phyloP scores from a whole-genome alignment of 2,329 filamentous ascomycete species.

The Coniella lustricola region DNA sequence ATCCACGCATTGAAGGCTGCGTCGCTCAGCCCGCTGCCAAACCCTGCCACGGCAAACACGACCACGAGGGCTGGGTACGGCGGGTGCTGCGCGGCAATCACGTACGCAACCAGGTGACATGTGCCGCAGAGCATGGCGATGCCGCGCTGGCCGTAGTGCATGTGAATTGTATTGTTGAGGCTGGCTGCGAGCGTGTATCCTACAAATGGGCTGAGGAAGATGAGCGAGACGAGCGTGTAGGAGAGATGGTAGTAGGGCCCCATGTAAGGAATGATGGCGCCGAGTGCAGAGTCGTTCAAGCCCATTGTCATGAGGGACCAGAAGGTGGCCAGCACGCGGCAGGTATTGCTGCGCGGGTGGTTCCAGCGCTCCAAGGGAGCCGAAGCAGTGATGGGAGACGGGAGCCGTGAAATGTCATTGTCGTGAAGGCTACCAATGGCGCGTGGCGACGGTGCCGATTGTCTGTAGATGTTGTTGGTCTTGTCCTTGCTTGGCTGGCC shows the following conservation, averaged over 20 bases:
- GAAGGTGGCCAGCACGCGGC: conserved; percentile 45
- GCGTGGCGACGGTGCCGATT: background rate
- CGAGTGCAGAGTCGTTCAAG: conserved; percentile 51
- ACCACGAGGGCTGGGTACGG: conserved; percentile 61
- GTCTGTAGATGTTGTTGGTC: background rate
- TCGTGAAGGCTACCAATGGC: background rate
- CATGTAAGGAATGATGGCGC: conserved; percentile 22
- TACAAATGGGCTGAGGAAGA: conserved; percentile 40
- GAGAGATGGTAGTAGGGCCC: conserved; percentile 33
- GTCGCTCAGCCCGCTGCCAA: conserved; percentile 61
- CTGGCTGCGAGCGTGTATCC: conserved; percentile 39
- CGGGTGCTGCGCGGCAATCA: conserved; percentile 57
- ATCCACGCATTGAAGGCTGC: conserved; percentile 47
- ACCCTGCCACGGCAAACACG: conserved; percentile 59
- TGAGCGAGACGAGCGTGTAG: conserved; percentile 40
- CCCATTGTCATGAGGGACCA: conserved; percentile 53
- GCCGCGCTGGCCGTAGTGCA: conserved; percentile 54
- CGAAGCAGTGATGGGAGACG: conserved; percentile 5
- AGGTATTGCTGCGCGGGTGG: conserved; percentile 39
- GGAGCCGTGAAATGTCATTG: conserved; percentile 9
- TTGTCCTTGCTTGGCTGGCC: too few species aligned
- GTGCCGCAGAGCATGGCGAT: conserved; percentile 53
- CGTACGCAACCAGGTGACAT: conserved; percentile 58
- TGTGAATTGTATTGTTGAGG: conserved; percentile 36
- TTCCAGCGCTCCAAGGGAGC: conserved; percentile 36